Evolutionary conservation across 768 basidiomycete species (phyloP), one percentile per base, ranked within the genome.

Genomic region (Collybiopsis confluens): DNA sequence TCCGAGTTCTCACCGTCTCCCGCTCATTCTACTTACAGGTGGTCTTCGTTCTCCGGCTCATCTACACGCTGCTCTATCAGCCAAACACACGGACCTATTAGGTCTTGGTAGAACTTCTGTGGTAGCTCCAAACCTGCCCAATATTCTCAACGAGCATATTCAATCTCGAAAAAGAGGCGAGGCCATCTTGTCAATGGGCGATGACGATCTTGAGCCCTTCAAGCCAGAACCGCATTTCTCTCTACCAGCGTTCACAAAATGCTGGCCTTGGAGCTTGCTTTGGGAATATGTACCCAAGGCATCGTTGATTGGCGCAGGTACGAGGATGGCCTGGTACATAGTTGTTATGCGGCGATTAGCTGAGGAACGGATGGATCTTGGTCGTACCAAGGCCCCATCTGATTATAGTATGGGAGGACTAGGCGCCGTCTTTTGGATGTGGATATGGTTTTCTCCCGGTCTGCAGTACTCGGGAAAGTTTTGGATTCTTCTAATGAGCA

Each of bases 11-110:
- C 33, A 55, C 5, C 62, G 66, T 1, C 61, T 66, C 2, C 90
- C 92, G 1, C 71, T 88, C 6, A 73, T 94, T 58, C 71, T 94
- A 26, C 78, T 95, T 24, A 94, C 92, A 0, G 92, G 92, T 26
- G 91, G 90, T 21, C 77, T 96, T 37, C 73, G 77, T 21, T 81
- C 85, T 0, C 79, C 81, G 15, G 67, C 75, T 0, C 75, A 81
- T 27, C 71, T 93, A 36, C 66, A 73, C 10, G 64, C 69, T 15
- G 87, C 80, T 1, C 73, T 92, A 15, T 58, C 62, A 0, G 68
- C 77, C 8, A 68, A 68, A 4, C 81, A 91, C 54, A 80, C 90
- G 0, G 78, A 95, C 65, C 72, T 94, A 21, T 72, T 92, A 28
- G 93, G 93, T 0, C 73, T 95, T 16, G 93, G 83, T 5, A 75